Percentiles rank a stretch among this genome's conserved stretches.
These are phyloP conservation scores for Fusarium sp. DNA, from an alignment of 2,329 filamentous ascomycete genomes.

Conservation along the genomic window DNA sequence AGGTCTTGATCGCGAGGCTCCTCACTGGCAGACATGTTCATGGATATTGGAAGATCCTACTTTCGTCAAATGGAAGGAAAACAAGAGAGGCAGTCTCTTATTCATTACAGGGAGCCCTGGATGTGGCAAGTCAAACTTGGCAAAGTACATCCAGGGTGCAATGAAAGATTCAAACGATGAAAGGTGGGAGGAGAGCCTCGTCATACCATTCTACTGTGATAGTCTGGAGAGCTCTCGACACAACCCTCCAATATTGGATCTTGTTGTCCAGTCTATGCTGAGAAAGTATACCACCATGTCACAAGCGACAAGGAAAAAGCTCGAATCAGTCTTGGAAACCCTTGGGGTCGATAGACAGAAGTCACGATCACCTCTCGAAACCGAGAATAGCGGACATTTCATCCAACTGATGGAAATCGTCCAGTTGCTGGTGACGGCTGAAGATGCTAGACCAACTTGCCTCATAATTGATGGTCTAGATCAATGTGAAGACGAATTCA, in stretches of 20 bases:
- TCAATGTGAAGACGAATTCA: slow-evolving; percentile 23
- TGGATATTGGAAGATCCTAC: slow-evolving; percentile 25
- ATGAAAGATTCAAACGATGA: slow-evolving; percentile 15
- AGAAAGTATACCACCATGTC: slow-evolving; percentile 20
- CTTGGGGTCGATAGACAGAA: slow-evolving; percentile 4
- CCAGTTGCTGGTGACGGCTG: slow-evolving; percentile 2
- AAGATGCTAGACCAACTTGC: slow-evolving; percentile 9
- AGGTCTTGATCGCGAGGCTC: slow-evolving; percentile 28
- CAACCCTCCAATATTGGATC: slow-evolving; percentile 32
- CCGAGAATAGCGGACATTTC: slow-evolving; percentile 7
- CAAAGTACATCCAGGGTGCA: slow-evolving; percentile 30
- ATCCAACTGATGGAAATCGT: slow-evolving; percentile 33
- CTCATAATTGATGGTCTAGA: slow-evolving; percentile 35
- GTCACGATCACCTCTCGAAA: neutral
- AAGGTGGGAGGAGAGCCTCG: slow-evolving; percentile 7
- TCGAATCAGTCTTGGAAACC: slow-evolving; percentile 18
- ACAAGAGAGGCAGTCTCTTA: slow-evolving; percentile 17
- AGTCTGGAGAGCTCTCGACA: slow-evolving; percentile 29
- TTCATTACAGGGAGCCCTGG: slow-evolving; percentile 33
- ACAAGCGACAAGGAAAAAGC: slow-evolving; percentile 5
- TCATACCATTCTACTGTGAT: slow-evolving; percentile 35
- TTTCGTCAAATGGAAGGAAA: slow-evolving; percentile 25
- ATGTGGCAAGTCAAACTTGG: slow-evolving; percentile 33
- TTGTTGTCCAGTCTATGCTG: slow-evolving; percentile 22
- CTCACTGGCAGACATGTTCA: slow-evolving; percentile 30